phyloP scores from a whole-genome alignment of 83 land plant species.

The Thuja plicata region DNA sequence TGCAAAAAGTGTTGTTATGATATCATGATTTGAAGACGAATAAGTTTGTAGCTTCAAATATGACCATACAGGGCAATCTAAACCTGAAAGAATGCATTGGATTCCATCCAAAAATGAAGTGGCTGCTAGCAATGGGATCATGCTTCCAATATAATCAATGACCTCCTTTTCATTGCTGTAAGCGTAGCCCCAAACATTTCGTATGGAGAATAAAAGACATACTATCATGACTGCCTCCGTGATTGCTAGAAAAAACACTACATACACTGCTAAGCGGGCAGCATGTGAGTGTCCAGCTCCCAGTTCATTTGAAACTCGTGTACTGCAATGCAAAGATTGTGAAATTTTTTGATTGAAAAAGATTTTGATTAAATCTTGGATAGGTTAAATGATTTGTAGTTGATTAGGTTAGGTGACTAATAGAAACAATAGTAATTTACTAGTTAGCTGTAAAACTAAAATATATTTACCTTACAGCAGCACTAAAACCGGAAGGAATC shows the following conservation, averaged over 20 bases:
- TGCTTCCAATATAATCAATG: conserved; percentile 25
- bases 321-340: conserved; percentile 7
- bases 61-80: neutral
- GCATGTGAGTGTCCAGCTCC: conserved; percentile 30
- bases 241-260: conserved; percentile 17
- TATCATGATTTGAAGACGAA: neutral
- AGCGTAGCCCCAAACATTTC: conserved; percentile 46
- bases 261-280: conserved; percentile 28
- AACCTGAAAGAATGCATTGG: conserved; percentile 40
- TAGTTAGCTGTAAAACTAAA: neutral
- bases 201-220: conserved; percentile 14
- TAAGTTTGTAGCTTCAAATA: neutral
- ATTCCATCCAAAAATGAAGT: conserved; percentile 46
- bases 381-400: neutral
- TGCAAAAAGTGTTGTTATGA: too few species aligned
- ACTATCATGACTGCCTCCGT: conserved; percentile 19
- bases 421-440: neutral
- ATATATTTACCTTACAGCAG: conserved; percentile 50
- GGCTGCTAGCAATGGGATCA: conserved; percentile 33
- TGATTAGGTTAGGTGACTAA: neutral
- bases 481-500: conserved; percentile 62
- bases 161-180: conserved; percentile 56
- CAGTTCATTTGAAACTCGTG: conserved; percentile 38
- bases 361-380: neutral
- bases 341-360: neutral